Conservation (phyloP, 345 rosid species). For the Abelmoschus esculentus region DNA sequence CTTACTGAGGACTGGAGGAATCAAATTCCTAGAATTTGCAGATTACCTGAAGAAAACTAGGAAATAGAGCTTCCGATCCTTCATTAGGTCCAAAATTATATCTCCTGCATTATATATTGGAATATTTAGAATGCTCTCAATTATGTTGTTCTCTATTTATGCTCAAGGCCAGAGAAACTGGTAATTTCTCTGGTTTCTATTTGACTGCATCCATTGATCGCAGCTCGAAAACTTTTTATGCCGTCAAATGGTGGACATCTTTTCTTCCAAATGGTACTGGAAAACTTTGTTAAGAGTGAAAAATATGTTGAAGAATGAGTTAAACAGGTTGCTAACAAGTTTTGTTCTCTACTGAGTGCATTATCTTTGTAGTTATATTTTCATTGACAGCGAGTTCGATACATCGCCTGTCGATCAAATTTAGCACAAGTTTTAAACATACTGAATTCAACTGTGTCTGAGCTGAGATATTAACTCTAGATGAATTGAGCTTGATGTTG, state of each 20-base stretch:
- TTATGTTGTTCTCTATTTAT: background rate
- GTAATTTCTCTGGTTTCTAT: no score
- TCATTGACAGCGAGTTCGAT: background rate
- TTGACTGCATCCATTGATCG: background rate
- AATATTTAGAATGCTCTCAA: background rate
- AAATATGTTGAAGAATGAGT: background rate
- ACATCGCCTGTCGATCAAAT: background rate
- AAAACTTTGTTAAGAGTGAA: background rate
- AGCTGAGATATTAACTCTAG: background rate
- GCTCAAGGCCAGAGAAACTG: no score
- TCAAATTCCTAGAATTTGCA: background rate
- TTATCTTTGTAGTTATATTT: background rate
- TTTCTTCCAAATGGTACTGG: no score
- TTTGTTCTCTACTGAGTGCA: background rate
- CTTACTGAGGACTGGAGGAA: background rate
- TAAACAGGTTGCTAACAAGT: background rate
- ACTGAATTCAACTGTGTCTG: background rate
- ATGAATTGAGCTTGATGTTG: background rate
- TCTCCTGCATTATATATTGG: background rate
- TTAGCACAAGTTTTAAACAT: background rate
- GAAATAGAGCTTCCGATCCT: background rate
- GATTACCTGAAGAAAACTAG: background rate
- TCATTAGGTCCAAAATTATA: no score
- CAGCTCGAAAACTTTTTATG: background rate
- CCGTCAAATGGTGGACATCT: background rate